Percentiles rank a stretch among this genome's conserved stretches.
Evolutionary conservation across 2,329 filamentous ascomycete genomes (phyloP).

Genomic region (Calonectria fujianensis): DNA sequence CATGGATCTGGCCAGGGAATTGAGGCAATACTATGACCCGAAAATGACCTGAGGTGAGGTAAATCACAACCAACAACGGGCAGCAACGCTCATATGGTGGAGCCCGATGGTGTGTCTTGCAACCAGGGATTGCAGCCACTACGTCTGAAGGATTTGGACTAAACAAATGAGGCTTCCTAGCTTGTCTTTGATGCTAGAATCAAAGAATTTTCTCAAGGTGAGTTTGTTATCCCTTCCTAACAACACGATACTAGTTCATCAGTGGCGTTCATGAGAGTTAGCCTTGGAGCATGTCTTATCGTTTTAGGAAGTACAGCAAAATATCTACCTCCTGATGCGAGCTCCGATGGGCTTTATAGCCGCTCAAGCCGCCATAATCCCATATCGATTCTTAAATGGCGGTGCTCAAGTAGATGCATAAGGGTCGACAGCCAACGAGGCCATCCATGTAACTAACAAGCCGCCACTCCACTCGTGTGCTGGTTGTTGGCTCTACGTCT

Average conservation of each 20-base stretch:
- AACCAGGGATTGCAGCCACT: neutral
- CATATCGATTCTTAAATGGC: too few species aligned
- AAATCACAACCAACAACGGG: neutral
- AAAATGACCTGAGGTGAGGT: neutral
- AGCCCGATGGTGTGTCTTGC: neutral
- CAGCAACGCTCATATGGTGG: neutral
- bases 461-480: neutral
- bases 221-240: neutral
- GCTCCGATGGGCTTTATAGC: neutral
- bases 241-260: neutral
- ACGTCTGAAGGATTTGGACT: neutral
- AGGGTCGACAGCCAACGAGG: neutral
- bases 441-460: conserved; percentile 11
- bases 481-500: neutral
- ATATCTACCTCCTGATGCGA: neutral
- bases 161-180: neutral
- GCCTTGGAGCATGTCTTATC: neutral
- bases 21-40: neutral
- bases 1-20: neutral
- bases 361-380: neutral
- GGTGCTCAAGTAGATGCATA: neutral
- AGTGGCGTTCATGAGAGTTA: neutral
- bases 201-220: neutral
- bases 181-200: neutral
- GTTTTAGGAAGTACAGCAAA: neutral